These are phyloP conservation scores for Syzygium oleosum DNA, from an alignment of 345 rosid species.

Conservation along the genomic window DNA sequence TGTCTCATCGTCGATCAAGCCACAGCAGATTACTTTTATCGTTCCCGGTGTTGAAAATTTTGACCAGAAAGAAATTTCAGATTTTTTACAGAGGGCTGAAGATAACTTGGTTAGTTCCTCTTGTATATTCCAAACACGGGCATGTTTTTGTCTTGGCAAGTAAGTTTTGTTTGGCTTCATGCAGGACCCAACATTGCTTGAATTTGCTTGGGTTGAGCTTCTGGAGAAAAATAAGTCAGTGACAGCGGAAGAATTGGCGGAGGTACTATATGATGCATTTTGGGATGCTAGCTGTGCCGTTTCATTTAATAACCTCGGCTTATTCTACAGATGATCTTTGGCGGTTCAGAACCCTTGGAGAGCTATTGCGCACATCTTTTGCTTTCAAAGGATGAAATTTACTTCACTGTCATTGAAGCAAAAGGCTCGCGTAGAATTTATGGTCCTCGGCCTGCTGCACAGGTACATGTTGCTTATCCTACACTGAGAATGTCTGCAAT, in stretches of 20 bases:
- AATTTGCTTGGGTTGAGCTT: constrained; percentile 96
- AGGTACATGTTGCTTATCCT: constrained; percentile 28
- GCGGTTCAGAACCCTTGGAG: constrained; percentile 71
- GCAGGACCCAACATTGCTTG: constrained; percentile 79
- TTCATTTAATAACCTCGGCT: constrained; percentile 21
- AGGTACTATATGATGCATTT: constrained; percentile 40
- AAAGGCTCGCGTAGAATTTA: constrained; percentile 68
- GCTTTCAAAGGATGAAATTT: constrained; percentile 77
- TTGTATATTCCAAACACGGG: neutral
- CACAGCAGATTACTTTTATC: constrained; percentile 77
- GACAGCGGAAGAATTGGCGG: constrained; percentile 80
- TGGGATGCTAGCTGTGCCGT: neutral
- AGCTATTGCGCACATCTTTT: constrained; percentile 90
- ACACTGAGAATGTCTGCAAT: neutral
- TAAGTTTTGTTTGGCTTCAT: neutral
- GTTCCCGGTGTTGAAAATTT: constrained; percentile 77
- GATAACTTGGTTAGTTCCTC: constrained; percentile 55
- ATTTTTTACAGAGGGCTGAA: constrained; percentile 54
- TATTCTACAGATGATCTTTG: constrained; percentile 74
- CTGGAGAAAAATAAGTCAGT: constrained; percentile 80
- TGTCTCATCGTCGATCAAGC: constrained; percentile 62
- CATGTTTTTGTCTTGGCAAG: neutral
- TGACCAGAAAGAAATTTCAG: constrained; percentile 51
- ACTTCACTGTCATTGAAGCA: constrained; percentile 55
- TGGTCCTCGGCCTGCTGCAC: constrained; percentile 63